Conservation (phyloP, 1,139 yeast species). For the Zygosaccharomyces pseudobailii region DNA sequence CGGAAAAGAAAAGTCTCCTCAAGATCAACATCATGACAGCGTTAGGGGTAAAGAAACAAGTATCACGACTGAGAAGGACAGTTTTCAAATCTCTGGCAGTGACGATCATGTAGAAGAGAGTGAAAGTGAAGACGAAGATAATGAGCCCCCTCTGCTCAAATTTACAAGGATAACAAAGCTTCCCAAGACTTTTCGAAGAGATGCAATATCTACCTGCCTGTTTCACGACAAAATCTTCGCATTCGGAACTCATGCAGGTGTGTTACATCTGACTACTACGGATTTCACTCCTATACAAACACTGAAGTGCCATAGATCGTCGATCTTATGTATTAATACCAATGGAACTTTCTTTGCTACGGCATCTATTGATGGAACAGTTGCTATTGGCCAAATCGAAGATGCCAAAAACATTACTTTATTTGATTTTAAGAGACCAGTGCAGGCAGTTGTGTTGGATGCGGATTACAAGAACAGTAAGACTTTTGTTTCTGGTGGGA, state of each 20-base stretch:
- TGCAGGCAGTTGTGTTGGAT: constrained; percentile 81
- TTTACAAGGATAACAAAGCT: constrained; percentile 63
- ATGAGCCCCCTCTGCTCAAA: constrained; percentile 69
- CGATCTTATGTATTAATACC: constrained; percentile 64
- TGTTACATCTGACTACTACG: constrained; percentile 61
- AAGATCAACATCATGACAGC: constrained; percentile 10
- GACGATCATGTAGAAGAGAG: constrained; percentile 32
- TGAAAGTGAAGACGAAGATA: constrained; percentile 43
- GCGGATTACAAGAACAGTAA: constrained; percentile 57
- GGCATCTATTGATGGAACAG: constrained; percentile 91
- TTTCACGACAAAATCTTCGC: constrained; percentile 58
- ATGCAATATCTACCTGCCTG: constrained; percentile 68
- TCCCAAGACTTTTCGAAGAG: constrained; percentile 62
- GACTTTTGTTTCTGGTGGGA: constrained; percentile 82
- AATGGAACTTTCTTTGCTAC: constrained; percentile 77
- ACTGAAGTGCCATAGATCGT: constrained; percentile 79
- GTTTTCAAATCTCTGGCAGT: constrained; percentile 29
- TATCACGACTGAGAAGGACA: constrained; percentile 18
- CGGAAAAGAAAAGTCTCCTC: constrained; percentile 16
- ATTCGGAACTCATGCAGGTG: constrained; percentile 88
- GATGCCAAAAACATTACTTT: constrained; percentile 66
- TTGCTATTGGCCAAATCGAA: constrained; percentile 66
- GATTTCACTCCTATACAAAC: constrained; percentile 60
- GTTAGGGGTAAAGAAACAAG: not conserved
- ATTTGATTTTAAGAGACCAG: constrained; percentile 81